Conservation (phyloP, 2,329 filamentous ascomycete species). For the Hansfordia pulvinata region DNA sequence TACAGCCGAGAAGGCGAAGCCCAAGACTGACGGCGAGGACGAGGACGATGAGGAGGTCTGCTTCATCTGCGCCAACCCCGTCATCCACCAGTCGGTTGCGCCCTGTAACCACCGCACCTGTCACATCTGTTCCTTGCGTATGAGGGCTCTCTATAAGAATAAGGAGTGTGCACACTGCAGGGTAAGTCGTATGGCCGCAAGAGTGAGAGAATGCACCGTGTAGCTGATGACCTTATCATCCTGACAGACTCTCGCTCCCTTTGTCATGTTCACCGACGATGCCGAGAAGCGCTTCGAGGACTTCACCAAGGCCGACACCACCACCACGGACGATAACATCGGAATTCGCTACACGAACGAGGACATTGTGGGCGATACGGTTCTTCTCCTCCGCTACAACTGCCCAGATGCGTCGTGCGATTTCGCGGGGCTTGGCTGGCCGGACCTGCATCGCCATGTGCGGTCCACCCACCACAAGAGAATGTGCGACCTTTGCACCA, state of each 20-base stretch:
- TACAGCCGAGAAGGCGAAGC: too few relatives aligned
- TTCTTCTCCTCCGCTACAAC: slow-evolving; percentile 82
- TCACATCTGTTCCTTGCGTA: slow-evolving; percentile 83
- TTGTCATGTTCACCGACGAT: slow-evolving; percentile 88
- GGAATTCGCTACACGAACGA: slow-evolving; percentile 84
- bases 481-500: slow-evolving; percentile 34
- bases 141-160: slow-evolving; percentile 90
- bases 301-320: slow-evolving; percentile 61
- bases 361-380: slow-evolving; percentile 83
- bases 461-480: slow-evolving; percentile 69
- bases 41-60: slow-evolving; percentile 68
- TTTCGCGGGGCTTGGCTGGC: slow-evolving; percentile 61
- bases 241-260: slow-evolving; percentile 47
- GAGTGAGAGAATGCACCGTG: not conserved
- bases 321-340: slow-evolving; percentile 67
- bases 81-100: slow-evolving; percentile 76
- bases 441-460: slow-evolving; percentile 69
- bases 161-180: slow-evolving; percentile 95
- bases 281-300: slow-evolving; percentile 71
- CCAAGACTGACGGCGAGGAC: slow-evolving; percentile 26
- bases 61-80: slow-evolving; percentile 91
- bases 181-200: slow-evolving; percentile 34
- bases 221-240: slow-evolving; percentile 2
- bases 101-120: slow-evolving; percentile 96
- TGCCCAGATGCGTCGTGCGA: slow-evolving; percentile 73